Conservation (phyloP, 208 protist species). For the Endotrypanum monterogeii region DNA sequence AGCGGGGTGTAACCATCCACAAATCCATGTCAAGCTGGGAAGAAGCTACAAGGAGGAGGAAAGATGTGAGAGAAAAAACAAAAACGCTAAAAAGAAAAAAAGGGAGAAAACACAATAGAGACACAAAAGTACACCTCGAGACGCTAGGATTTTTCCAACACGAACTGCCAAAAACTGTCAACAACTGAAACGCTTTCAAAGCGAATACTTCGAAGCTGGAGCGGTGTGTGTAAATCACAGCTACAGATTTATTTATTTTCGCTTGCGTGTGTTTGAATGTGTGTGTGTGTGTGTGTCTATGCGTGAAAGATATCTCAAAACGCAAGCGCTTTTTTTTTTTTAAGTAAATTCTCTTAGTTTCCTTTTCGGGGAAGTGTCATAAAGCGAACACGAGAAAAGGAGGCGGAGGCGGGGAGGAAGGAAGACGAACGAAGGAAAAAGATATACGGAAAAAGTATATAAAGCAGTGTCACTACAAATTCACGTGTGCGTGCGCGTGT, state of each 20-base stretch:
- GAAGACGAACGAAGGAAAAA: not conserved
- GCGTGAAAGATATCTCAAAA: no score
- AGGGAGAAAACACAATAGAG: not conserved
- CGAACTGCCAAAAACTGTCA: no score
- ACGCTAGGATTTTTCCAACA: no score
- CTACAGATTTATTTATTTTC: not conserved
- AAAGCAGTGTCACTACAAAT: no score
- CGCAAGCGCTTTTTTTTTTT: not conserved
- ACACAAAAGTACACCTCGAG: not conserved
- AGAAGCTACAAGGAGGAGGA: no score
- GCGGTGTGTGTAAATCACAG: not conserved
- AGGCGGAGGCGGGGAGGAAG: not conserved
- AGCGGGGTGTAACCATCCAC: no score
- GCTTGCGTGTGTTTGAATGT: not conserved
- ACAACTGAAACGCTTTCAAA: not conserved
- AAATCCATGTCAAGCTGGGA: no score
- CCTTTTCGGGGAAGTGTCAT: no score
- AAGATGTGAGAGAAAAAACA: no score
- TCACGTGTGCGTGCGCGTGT: slow-evolving; percentile 10
- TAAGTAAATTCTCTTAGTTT: no score
- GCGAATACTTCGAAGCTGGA: not conserved
- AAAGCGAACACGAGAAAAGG: slow-evolving; percentile 1
- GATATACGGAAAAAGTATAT: not conserved
- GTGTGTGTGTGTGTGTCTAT: not conserved
- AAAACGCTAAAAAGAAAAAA: no score